These are phyloP conservation scores for Lipomyces lipofer DNA, from an alignment of 805 yeast genomes.

Conservation along the genomic window DNA sequence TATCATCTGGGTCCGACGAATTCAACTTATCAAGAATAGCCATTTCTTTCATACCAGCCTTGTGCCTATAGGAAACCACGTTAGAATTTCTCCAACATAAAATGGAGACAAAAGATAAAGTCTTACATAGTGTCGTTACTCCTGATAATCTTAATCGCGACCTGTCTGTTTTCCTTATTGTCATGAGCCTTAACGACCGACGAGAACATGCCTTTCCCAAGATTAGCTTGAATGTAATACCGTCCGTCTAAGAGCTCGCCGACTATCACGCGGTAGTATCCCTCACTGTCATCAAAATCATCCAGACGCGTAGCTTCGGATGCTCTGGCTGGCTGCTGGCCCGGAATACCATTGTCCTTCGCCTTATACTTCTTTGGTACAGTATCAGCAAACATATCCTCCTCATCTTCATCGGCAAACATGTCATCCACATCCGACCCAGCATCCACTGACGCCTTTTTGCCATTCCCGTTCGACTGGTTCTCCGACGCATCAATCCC, in stretches of 20 bases:
- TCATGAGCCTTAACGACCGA: conserved; percentile 40
- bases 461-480: conserved; percentile 3
- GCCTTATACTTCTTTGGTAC: background rate
- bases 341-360: conserved; percentile 10
- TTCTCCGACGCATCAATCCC: background rate
- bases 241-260: conserved; percentile 39
- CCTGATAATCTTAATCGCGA: conserved; percentile 61
- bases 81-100: too few relatives aligned
- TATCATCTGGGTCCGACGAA: conserved; percentile 61
- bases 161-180: conserved; percentile 31
- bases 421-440: conserved; percentile 35
- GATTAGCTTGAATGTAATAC: conserved; percentile 35
- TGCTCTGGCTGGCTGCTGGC: conserved; percentile 2
- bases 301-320: conserved; percentile 35
- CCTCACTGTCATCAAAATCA: conserved; percentile 42
- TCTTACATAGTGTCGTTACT: conserved; percentile 60
- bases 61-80: too few relatives aligned
- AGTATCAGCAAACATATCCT: conserved; percentile 29
- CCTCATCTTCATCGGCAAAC: conserved; percentile 32
- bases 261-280: conserved; percentile 39
- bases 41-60: conserved; percentile 77
- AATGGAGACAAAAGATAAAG: background rate
- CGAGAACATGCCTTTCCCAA: conserved; percentile 42
- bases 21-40: conserved; percentile 66
- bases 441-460: too few relatives aligned